Evolutionary conservation across 2,329 filamentous ascomycete species (phyloP).

Genomic region (Colletotrichum orbiculare): DNA sequence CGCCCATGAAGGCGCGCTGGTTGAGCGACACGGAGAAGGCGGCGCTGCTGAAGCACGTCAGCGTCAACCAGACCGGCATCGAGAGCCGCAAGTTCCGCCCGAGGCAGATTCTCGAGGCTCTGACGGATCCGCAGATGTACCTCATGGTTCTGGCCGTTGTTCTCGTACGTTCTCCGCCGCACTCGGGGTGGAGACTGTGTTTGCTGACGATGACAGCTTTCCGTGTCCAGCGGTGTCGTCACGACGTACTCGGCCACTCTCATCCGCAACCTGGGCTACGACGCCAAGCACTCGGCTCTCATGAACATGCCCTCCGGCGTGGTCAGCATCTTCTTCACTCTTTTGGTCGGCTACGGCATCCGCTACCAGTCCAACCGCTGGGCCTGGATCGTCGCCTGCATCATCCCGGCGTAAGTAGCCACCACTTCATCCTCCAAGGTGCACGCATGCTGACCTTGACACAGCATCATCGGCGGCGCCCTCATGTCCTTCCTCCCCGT

Average conservation of each 20-base stretch:
- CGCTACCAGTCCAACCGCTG: constrained; percentile 59
- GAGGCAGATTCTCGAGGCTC: constrained; percentile 62
- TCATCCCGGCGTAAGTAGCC: constrained; percentile 56
- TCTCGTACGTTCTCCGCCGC: constrained; percentile 49
- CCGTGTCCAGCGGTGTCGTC: constrained; percentile 64
- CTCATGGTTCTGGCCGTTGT: constrained; percentile 60
- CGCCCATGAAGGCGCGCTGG: constrained; percentile 55
- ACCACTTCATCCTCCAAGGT: background rate
- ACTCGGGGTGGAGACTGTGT: accelerated
- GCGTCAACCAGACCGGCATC: constrained; percentile 68
- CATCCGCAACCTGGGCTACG: constrained; percentile 60
- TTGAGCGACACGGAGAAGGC: constrained; percentile 50
- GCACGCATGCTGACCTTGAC: background rate
- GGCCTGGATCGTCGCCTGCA: constrained; percentile 61
- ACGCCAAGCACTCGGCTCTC: constrained; percentile 57
- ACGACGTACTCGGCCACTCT: constrained; percentile 66
- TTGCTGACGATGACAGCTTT: constrained; percentile 46
- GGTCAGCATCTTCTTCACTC: constrained; percentile 63
- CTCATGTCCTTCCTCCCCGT: constrained; percentile 64
- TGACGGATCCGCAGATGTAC: constrained; percentile 64
- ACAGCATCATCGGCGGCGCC: constrained; percentile 58
- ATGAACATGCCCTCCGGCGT: constrained; percentile 66
- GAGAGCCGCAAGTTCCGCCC: constrained; percentile 63
- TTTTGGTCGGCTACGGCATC: constrained; percentile 60
- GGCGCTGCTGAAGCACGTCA: constrained; percentile 63